Base-by-base conservation (phyloP, 495 filamentous ascomycete species). In the Aspergillus avenaceus region DNA sequence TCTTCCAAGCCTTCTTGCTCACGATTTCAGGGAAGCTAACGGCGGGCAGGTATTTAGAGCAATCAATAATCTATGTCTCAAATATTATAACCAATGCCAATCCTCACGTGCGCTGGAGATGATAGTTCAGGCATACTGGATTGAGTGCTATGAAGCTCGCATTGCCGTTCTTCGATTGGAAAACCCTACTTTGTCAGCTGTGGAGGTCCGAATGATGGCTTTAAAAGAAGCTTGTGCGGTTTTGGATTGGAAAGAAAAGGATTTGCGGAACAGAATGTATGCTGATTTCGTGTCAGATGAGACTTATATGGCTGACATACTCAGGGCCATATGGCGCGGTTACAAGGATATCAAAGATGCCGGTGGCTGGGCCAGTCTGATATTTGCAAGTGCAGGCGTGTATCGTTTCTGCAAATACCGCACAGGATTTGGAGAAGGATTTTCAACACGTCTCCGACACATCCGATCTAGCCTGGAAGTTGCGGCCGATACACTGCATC, bases 331-430 rank as follows among this genome's bases (percentile, higher is more conserved):
- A 23, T 61, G 58, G 58, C 58, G 58, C 28, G 58, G 58, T 2
- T 61, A 61, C 47, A 61, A 57, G 28, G 54, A 61, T 40, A 56
- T 61, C 26, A 60, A 60, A 45, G 58, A 60, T 34, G 43, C 47
- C 11, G 58, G 58, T 11, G 58, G 58, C 12, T 60, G 58, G 58
- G 50, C 58, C 16, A 49, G 50, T 25, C 48, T 61, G 13, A 54
- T 57, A 4, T 61, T 61, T 27, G 54, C 58, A 25, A 54, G 58
- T 16, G 23, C 51, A 0, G 58, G 54, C 0, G 50, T 61, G 5
- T 61, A 61, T 45, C 37, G 58, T 9, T 61, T 61, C 38, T 61
- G 58, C 40, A 61, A 57, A 52, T 61, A 61, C 47, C 50, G 58
- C 38, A 57, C 34, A 0, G 58, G 52, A 5, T 61, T 61, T 27